A percentile compares a stretch with the other conserved stretches of the same genome.
These are phyloP conservation scores for Chlamydomonas urium DNA, from an alignment of 139 green algal species.

Conservation along the genomic window DNA sequence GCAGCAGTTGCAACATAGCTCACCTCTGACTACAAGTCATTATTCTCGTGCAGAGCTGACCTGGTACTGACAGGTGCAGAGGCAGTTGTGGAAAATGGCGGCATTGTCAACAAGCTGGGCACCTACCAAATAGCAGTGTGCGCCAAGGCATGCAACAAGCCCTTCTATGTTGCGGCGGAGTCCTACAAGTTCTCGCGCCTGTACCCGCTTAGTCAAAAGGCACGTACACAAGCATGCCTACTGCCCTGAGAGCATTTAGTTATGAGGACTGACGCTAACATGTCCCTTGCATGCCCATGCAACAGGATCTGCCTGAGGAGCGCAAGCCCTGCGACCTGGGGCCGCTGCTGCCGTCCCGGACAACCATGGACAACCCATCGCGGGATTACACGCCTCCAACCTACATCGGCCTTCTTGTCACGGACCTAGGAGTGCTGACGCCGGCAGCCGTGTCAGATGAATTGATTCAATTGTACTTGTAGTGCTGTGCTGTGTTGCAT, in stretches of 20 bases:
- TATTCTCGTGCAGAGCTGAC: slow-evolving; percentile 55
- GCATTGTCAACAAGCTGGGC: slow-evolving; percentile 94
- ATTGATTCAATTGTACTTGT: slow-evolving; percentile 93
- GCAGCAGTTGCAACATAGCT: too few relatives aligned
- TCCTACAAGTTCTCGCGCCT: slow-evolving; percentile 89
- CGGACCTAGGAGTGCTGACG: slow-evolving; percentile 88
- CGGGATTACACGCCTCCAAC: slow-evolving; percentile 91
- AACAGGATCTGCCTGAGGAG: slow-evolving; percentile 75
- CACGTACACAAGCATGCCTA: not conserved
- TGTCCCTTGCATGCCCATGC: not conserved
- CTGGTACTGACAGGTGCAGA: slow-evolving; percentile 92
- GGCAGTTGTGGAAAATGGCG: slow-evolving; percentile 92
- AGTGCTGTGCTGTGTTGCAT: slow-evolving; percentile 5
- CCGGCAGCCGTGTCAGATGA: slow-evolving; percentile 92
- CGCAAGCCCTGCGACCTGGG: slow-evolving; percentile 75
- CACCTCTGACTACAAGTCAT: too few relatives aligned
- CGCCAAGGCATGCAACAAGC: slow-evolving; percentile 74
- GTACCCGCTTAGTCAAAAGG: slow-evolving; percentile 26
- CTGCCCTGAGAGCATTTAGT: not conserved
- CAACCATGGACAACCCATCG: slow-evolving; percentile 73
- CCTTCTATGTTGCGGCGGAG: slow-evolving; percentile 93
- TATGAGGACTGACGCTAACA: not conserved
- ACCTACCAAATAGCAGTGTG: slow-evolving; percentile 60
- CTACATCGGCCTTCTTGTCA: slow-evolving; percentile 85
- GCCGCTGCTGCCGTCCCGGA: slow-evolving; percentile 60